A percentile compares a stretch with the other conserved stretches of the same genome.
These are phyloP conservation scores for Phytophthora podocarpi DNA, from an alignment of 352 stramenopile genomes.

Conservation along the genomic window DNA sequence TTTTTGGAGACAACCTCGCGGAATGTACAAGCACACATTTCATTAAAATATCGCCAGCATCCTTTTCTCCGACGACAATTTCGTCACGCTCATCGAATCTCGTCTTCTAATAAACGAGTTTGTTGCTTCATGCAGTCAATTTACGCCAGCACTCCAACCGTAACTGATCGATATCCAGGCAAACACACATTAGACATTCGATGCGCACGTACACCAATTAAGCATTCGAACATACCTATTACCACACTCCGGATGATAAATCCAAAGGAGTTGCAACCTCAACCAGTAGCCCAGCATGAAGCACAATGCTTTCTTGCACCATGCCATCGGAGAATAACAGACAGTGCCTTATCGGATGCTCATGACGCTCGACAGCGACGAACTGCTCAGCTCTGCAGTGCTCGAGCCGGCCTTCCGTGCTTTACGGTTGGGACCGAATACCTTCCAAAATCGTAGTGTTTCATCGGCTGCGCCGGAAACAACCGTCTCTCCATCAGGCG, in stretches of 20 bases:
- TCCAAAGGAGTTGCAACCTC: background rate
- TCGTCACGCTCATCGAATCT: conserved; percentile 17
- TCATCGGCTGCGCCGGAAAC: conserved; percentile 98
- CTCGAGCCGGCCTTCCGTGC: conserved; percentile 61
- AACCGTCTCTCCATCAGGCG: conserved; percentile 97
- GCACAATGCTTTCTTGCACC: conserved; percentile 8
- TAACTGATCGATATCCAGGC: conserved; percentile 8
- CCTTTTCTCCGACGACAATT: conserved; percentile 18
- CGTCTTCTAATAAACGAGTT: conserved; percentile 23
- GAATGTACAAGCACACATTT: conserved; percentile 30
- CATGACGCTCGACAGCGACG: conserved; percentile 80
- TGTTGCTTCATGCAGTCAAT: conserved; percentile 21
- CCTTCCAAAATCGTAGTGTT: conserved; percentile 99
- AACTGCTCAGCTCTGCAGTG: conserved; percentile 60
- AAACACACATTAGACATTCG: conserved; percentile 7
- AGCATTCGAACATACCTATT: conserved; percentile 5
- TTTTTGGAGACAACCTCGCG: conserved; percentile 3
- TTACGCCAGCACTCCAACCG: conserved; percentile 12
- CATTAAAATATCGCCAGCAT: conserved; percentile 41
- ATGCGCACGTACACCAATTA: conserved; percentile 1
- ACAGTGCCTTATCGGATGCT: conserved; percentile 69
- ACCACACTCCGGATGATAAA: background rate
- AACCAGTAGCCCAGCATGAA: conserved; percentile 11
- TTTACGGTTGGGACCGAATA: conserved; percentile 94
- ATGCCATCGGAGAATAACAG: conserved; percentile 4